phyloP scores from a whole-genome alignment of 306 rosid genomes.

The Vicia faba region DNA sequence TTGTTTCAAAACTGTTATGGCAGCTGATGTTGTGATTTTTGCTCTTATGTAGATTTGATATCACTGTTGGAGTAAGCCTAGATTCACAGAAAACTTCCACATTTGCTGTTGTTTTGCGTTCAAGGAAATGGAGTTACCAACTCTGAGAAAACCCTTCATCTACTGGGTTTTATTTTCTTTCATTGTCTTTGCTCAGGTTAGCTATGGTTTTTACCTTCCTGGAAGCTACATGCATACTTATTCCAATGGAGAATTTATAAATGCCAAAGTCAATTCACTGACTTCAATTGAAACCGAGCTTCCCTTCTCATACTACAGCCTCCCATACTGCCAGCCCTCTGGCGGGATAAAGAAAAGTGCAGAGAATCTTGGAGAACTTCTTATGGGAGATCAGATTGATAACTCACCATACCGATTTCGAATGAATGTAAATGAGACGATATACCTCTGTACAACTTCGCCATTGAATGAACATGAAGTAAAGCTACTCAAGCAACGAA shows the following conservation, averaged over 20 bases:
- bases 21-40: slow-evolving; percentile 17
- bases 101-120: slow-evolving; percentile 28
- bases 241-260: slow-evolving; percentile 50
- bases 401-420: slow-evolving; percentile 71
- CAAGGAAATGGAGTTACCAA: slow-evolving; percentile 49
- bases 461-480: slow-evolving; percentile 66
- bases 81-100: slow-evolving; percentile 34
- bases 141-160: slow-evolving; percentile 35
- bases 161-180: slow-evolving; percentile 48
- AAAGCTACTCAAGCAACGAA: slow-evolving; percentile 84
- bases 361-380: slow-evolving; percentile 90
- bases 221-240: slow-evolving; percentile 91
- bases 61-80: slow-evolving; percentile 32
- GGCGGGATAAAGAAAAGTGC: slow-evolving; percentile 84
- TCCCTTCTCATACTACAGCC: slow-evolving; percentile 83
- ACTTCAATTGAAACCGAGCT: slow-evolving; percentile 93
- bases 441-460: slow-evolving; percentile 67
- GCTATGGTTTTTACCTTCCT: slow-evolving; percentile 74
- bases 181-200: slow-evolving; percentile 42
- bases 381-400: slow-evolving; percentile 89
- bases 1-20: slow-evolving; percentile 6
- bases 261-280: slow-evolving; percentile 79
- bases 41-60: slow-evolving; percentile 47
- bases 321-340: slow-evolving; percentile 72
- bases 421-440: slow-evolving; percentile 73